These are phyloP conservation scores for Phytophthora citrophthora DNA, from an alignment of 352 stramenopile genomes.

Conservation along the genomic window DNA sequence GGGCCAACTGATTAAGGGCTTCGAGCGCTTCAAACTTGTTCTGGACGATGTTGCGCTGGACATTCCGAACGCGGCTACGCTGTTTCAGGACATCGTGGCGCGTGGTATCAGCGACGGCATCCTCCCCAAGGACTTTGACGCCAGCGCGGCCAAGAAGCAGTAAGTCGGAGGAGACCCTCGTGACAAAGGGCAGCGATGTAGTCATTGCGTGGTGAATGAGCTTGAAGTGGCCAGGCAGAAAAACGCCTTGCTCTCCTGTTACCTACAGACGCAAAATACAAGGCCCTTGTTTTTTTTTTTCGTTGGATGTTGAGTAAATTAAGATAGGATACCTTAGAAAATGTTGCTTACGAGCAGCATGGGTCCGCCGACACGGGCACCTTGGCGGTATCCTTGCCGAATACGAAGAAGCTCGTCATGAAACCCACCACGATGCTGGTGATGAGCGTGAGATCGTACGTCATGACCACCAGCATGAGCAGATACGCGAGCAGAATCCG, in stretches of 20 bases:
- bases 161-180: conserved; percentile 19
- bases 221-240: background rate
- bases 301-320: conserved; percentile 11
- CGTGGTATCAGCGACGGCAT: conserved; percentile 54
- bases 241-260: background rate
- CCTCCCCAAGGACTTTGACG: conserved; percentile 56
- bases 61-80: conserved; percentile 58
- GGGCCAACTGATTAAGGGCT: conserved; percentile 79
- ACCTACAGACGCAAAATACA: conserved; percentile 32
- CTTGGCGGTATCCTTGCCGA: conserved; percentile 72
- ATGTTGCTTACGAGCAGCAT: conserved; percentile 55
- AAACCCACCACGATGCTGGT: conserved; percentile 70
- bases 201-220: conserved; percentile 5
- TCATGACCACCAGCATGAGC: conserved; percentile 85
- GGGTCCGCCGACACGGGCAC: conserved; percentile 72
- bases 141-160: conserved; percentile 43
- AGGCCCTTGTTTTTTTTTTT: conserved; percentile 6
- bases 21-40: conserved; percentile 81
- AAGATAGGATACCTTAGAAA: conserved; percentile 1
- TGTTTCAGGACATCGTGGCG: conserved; percentile 54
- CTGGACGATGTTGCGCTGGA: conserved; percentile 71
- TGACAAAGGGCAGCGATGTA: conserved; percentile 1
- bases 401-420: conserved; percentile 69
- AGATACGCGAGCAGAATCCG: conserved; percentile 79
- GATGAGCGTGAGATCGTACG: conserved; percentile 74